Percentiles rank a stretch among this genome's conserved stretches.
Conservation (phyloP, 1,284 basidiomycete genomes). For the Apiotrichum akiyoshidainum region DNA sequence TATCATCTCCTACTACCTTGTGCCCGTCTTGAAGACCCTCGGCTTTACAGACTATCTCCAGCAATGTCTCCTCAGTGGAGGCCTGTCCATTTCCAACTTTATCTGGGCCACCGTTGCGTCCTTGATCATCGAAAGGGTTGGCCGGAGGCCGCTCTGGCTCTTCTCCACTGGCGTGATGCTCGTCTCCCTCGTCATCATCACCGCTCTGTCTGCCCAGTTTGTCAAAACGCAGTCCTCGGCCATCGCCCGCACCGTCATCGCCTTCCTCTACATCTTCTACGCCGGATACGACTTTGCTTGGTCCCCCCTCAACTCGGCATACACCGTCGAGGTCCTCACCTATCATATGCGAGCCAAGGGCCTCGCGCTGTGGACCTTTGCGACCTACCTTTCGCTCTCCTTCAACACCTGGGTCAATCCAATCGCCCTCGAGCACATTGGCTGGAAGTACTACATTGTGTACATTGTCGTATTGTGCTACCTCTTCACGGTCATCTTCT, state of each 20-base stretch:
- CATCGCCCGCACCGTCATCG: conserved; percentile 13
- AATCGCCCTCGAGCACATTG: conserved; percentile 23
- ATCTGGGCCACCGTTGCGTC: conserved; percentile 1
- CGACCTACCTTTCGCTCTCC: conserved; percentile 5
- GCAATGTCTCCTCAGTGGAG: conserved; percentile 15
- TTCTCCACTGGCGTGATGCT: conserved; percentile 23
- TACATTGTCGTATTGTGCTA: conserved; percentile 39
- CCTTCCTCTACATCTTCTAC: conserved; percentile 24
- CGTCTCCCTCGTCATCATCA: conserved; percentile 16
- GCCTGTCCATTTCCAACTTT: conserved; percentile 18
- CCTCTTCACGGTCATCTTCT: conserved; percentile 56
- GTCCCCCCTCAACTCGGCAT: conserved; percentile 15
- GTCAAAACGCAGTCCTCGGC: conserved; percentile 8
- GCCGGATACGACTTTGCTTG: conserved; percentile 17
- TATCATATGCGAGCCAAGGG: conserved; percentile 21
- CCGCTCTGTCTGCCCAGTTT: conserved; percentile 7
- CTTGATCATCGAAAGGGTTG: conserved; percentile 10
- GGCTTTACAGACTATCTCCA: conserved; percentile 13
- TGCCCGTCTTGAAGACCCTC: conserved; percentile 18
- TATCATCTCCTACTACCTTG: conserved; percentile 20
- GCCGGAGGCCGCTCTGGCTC: conserved; percentile 20
- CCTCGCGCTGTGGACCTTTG: conserved; percentile 10
- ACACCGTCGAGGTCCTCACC: conserved; percentile 22
- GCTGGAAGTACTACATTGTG: conserved; percentile 29
- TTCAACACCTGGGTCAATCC: conserved; percentile 27